Conservation (phyloP, 1,284 basidiomycete genomes). For the Ganoderma boninense region DNA sequence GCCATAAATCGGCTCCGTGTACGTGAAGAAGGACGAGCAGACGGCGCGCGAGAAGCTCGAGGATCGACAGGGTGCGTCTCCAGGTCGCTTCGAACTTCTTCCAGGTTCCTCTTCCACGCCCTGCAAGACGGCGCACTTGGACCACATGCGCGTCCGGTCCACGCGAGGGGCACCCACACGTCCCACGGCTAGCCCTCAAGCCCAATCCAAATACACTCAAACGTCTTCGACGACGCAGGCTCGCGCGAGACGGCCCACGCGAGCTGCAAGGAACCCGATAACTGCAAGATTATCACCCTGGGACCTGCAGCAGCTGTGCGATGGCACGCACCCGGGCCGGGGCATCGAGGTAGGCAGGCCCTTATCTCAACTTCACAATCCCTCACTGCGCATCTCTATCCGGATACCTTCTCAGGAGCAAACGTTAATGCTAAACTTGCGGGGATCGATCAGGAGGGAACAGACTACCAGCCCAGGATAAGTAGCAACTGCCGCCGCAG, state of each 20-base stretch:
- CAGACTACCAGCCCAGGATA: slow-evolving; percentile 58
- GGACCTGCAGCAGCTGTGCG: slow-evolving; percentile 78
- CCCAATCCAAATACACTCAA: slow-evolving; percentile 63
- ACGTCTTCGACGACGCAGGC: slow-evolving; percentile 69
- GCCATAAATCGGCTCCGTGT: slow-evolving; percentile 47
- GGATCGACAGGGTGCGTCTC: slow-evolving; percentile 8
- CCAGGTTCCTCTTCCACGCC: neutral
- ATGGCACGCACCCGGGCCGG: slow-evolving; percentile 67
- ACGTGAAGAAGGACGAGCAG: slow-evolving; percentile 51
- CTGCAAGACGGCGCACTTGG: neutral
- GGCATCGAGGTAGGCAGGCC: slow-evolving; percentile 58
- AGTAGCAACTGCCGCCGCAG: slow-evolving; percentile 51
- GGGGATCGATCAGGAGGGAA: slow-evolving; percentile 50
- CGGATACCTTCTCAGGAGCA: neutral
- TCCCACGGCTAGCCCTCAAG: neutral
- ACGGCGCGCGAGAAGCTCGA: slow-evolving; percentile 46
- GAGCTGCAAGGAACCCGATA: slow-evolving; percentile 63
- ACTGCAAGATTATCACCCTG: slow-evolving; percentile 65
- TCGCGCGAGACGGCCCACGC: slow-evolving; percentile 59
- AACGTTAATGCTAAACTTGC: slow-evolving; percentile 34
- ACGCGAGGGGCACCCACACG: neutral
- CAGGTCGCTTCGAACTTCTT: too few species aligned
- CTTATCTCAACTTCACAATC: neutral
- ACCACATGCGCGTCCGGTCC: neutral
- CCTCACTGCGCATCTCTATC: neutral